Evolutionary conservation across 805 yeast genomes (phyloP), one percentile per base, ranked within the genome.

Genomic region (Cyberlindnera amylophila): DNA sequence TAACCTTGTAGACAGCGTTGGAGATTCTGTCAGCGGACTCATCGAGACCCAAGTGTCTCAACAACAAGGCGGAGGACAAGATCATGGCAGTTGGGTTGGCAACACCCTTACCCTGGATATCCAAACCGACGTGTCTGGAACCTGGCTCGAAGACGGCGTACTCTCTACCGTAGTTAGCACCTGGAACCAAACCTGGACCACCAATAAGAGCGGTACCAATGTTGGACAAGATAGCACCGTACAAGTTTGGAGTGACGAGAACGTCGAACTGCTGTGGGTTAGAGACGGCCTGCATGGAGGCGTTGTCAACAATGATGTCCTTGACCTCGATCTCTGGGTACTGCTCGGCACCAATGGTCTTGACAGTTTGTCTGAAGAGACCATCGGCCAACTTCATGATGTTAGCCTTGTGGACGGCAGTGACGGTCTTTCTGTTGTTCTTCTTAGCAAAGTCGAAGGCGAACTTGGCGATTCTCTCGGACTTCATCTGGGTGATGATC

Each of bases 61-160:
- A 79, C 82, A 91, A 69, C 84, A 91, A 81, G 51, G 90, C 71
- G 35, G 96, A 79, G 46, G 96, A 87, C 61, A 93, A 75, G 60
- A 91, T 85, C 91, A 91, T 85, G 57, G 96, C 98, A 49, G 97
- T 87, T 66, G 99, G 99, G 81, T 91, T 91, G 53, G 98, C 98
- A 52, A 87, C 77, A 75, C 88, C 86, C 70, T 86, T 79, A 64
- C 96, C 97, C 76, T 86, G 77, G 67, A 93, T 86, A 70, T 91
- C 97, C 59, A 91, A 77, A 70, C 98, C 98, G 61, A 90, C 98
- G 75, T 90, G 98, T 79, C 99, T 86, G 74, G 97, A 90, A 72
- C 98, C 99, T 61, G 99, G 98, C 77, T 91, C 99, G 69, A 93
- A 91, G 49, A 91, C 95, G 44, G 98, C 98, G 67, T 84, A 83